Conservation (phyloP, 1,284 basidiomycete species). For the Melampsora larici-populina region DNA sequence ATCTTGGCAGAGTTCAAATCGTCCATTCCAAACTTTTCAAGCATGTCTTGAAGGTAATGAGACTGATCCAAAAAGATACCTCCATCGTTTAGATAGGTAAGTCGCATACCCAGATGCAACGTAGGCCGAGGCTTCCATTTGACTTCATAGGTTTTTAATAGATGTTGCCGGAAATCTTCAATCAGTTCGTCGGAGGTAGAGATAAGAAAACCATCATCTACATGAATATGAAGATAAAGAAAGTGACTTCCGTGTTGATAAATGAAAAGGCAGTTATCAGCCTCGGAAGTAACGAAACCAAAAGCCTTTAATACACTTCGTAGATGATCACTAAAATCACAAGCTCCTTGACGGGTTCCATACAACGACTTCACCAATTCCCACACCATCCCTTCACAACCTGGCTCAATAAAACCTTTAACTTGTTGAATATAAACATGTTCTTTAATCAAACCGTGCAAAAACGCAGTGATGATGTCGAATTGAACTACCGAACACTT, state of each 20-base stretch:
- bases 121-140: background rate
- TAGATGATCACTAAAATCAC: background rate
- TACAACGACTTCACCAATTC: constrained; percentile 7
- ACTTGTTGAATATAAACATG: background rate
- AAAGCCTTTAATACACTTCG: background rate
- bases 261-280: constrained; percentile 9
- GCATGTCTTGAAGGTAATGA: background rate
- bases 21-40: background rate
- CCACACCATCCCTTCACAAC: background rate
- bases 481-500: background rate
- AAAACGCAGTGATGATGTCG: constrained; percentile 8
- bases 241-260: background rate
- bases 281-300: background rate
- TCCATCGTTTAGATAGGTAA: background rate
- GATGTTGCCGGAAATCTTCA: background rate
- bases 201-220: background rate
- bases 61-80: background rate
- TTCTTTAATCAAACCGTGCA: background rate
- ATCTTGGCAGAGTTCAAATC: background rate
- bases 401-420: background rate
- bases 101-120: background rate
- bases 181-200: background rate
- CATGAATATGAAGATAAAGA: background rate
- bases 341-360: background rate
- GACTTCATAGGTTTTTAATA: background rate